A percentile compares a stretch with the other conserved stretches of the same genome.
Conservation (phyloP, 2,329 filamentous ascomycete genomes). For the Aulographum hederae region DNA sequence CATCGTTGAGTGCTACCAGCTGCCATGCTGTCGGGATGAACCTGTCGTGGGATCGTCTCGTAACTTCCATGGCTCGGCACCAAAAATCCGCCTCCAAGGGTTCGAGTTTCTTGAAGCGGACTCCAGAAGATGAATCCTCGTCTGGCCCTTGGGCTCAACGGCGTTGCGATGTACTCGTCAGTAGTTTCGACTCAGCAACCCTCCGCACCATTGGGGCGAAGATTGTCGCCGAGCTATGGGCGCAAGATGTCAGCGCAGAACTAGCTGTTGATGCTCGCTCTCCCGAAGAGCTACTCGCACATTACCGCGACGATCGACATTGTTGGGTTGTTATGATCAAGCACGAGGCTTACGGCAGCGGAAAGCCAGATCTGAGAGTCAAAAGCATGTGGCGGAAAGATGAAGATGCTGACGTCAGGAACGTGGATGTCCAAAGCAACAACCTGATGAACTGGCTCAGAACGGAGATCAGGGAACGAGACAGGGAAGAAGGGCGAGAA, state of each 20-base stretch:
- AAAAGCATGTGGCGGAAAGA: conserved; percentile 28
- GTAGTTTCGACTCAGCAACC: conserved; percentile 64
- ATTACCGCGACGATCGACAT: conserved; percentile 60
- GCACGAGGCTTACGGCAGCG: conserved; percentile 33
- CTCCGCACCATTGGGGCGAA: conserved; percentile 61
- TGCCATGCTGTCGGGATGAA: conserved; percentile 85
- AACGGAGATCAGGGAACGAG: conserved; percentile 63
- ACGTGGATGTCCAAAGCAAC: conserved; percentile 19
- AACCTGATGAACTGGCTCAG: conserved; percentile 69
- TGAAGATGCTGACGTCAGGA: conserved; percentile 57
- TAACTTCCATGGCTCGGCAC: conserved; percentile 38
- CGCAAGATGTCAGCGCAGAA: conserved; percentile 72
- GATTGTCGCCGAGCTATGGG: conserved; percentile 63
- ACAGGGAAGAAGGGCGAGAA: conserved; percentile 37
- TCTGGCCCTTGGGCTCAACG: conserved; percentile 7
- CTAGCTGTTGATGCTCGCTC: conserved; percentile 64
- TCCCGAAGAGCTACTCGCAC: conserved; percentile 59
- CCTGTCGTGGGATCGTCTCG: conserved; percentile 69
- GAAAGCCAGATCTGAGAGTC: conserved; percentile 48
- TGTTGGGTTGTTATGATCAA: conserved; percentile 85
- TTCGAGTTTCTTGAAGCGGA: conserved; percentile 22
- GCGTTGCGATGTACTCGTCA: conserved; percentile 74
- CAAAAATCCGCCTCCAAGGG: conserved; percentile 42
- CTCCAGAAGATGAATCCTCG: conserved; percentile 31
- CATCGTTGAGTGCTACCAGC: conserved; percentile 19